Conservation (phyloP, 257 asterid species). For the Solanum etuberosum region DNA sequence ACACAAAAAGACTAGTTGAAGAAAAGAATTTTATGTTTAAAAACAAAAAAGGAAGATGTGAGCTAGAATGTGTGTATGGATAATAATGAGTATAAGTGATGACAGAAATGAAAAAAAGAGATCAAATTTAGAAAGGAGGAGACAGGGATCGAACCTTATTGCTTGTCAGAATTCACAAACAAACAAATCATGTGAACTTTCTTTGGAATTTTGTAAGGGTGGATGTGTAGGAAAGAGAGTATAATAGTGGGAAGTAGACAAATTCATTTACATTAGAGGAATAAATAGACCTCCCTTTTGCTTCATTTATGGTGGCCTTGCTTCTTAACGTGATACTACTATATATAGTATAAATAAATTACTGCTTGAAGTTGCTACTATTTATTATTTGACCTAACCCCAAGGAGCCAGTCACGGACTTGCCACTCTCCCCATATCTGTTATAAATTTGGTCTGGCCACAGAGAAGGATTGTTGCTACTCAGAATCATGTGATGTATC, state of each 20-base stretch:
- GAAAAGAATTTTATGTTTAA: not conserved
- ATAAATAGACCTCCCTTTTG: not conserved
- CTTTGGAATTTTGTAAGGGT: constrained; percentile 39
- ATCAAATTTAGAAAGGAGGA: constrained; percentile 3
- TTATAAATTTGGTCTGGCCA: not conserved
- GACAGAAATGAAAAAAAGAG: not conserved
- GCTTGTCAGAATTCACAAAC: not conserved
- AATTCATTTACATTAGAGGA: not conserved
- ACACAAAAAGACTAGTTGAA: not conserved
- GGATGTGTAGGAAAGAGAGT: constrained; percentile 5
- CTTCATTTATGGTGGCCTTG: not conserved
- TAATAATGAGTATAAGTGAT: not conserved
- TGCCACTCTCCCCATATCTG: not conserved
- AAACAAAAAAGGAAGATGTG: not conserved
- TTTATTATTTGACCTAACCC: not conserved
- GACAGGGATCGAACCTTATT: constrained; percentile 32
- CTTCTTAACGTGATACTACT: not conserved
- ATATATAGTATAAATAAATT: not conserved
- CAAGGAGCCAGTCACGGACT: not conserved
- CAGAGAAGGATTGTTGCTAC: not conserved
- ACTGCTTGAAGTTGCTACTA: not conserved
- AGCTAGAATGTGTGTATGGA: not conserved
- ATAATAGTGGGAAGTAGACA: not conserved
- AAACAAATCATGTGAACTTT: constrained; percentile 66
- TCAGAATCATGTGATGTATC: not conserved